Evolutionary conservation across 495 filamentous ascomycete species (phyloP).

Genomic region (Penicillium samsonianum): DNA sequence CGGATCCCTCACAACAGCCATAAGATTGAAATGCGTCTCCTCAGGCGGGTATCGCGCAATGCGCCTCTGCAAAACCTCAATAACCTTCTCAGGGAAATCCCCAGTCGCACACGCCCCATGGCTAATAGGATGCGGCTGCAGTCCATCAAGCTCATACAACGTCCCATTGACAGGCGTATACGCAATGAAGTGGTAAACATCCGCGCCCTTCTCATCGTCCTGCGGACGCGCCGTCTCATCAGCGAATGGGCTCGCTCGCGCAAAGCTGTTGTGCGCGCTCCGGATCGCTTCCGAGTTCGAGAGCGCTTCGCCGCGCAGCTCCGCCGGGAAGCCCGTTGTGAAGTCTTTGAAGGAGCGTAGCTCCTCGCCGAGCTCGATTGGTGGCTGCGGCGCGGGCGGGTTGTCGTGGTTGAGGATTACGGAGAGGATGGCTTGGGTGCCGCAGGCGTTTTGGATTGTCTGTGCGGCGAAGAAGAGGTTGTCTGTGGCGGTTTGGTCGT

Average conservation of each 20-base stretch:
- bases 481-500: slow-evolving; percentile 67
- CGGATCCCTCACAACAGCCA: slow-evolving; percentile 87
- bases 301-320: slow-evolving; percentile 68
- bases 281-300: slow-evolving; percentile 80
- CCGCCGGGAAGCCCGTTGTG: slow-evolving; percentile 80
- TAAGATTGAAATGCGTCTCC: slow-evolving; percentile 93
- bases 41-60: slow-evolving; percentile 81
- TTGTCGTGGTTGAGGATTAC: slow-evolving; percentile 84
- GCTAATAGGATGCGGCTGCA: slow-evolving; percentile 87
- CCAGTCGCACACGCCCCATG: slow-evolving; percentile 72
- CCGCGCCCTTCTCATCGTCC: slow-evolving; percentile 56
- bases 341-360: slow-evolving; percentile 88
- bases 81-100: slow-evolving; percentile 79
- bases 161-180: slow-evolving; percentile 78
- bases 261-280: slow-evolving; percentile 91
- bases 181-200: slow-evolving; percentile 97
- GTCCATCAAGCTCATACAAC: slow-evolving; percentile 92
- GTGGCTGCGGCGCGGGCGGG: slow-evolving; percentile 17
- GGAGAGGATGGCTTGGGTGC: slow-evolving; percentile 91
- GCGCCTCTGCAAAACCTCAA: slow-evolving; percentile 79
- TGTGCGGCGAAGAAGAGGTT: slow-evolving; percentile 93
- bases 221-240: slow-evolving; percentile 75
- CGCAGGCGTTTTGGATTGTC: slow-evolving; percentile 99
- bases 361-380: slow-evolving; percentile 53
- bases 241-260: slow-evolving; percentile 81